phyloP scores from a whole-genome alignment of 2,329 filamentous ascomycete genomes.

The Hypoxylon sp. region DNA sequence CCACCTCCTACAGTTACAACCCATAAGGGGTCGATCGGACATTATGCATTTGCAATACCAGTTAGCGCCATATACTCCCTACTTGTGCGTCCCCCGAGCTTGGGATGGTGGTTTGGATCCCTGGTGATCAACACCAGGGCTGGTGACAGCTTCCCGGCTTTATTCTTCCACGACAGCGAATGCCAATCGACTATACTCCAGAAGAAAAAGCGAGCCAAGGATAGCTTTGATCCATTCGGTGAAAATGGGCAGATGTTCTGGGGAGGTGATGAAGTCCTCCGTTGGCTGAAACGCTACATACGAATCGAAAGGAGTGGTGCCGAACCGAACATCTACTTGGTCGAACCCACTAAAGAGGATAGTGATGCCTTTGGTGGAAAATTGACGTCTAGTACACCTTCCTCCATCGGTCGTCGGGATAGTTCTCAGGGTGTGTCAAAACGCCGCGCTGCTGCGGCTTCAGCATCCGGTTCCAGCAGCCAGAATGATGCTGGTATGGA shows the following conservation, averaged over 20 bases:
- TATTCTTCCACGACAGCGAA: slow-evolving; percentile 98
- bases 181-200: slow-evolving; percentile 95
- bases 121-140: slow-evolving; percentile 90
- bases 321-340: slow-evolving; percentile 89
- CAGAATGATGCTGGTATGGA: slow-evolving; percentile 75
- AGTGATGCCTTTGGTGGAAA: slow-evolving; percentile 79
- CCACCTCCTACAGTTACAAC: slow-evolving; percentile 86
- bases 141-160: slow-evolving; percentile 91
- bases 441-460: slow-evolving; percentile 50
- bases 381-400: slow-evolving; percentile 57
- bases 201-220: slow-evolving; percentile 83
- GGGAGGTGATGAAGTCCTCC: slow-evolving; percentile 94
- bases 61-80: slow-evolving; percentile 91
- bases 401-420: slow-evolving; percentile 53
- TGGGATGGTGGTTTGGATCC: slow-evolving; percentile 99
- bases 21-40: slow-evolving; percentile 74
- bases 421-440: slow-evolving; percentile 45
- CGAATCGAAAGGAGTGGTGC: slow-evolving; percentile 82
- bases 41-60: slow-evolving; percentile 91
- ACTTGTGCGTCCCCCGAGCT: slow-evolving; percentile 86
- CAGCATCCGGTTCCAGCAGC: slow-evolving; percentile 50
- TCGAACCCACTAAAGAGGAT: slow-evolving; percentile 88
- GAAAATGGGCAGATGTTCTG: slow-evolving; percentile 90
- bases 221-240: slow-evolving; percentile 90
- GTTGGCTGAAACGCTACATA: slow-evolving; percentile 89